These are phyloP conservation scores for Hortiboletus campestris DNA, from an alignment of 768 basidiomycete species.

Conservation along the genomic window DNA sequence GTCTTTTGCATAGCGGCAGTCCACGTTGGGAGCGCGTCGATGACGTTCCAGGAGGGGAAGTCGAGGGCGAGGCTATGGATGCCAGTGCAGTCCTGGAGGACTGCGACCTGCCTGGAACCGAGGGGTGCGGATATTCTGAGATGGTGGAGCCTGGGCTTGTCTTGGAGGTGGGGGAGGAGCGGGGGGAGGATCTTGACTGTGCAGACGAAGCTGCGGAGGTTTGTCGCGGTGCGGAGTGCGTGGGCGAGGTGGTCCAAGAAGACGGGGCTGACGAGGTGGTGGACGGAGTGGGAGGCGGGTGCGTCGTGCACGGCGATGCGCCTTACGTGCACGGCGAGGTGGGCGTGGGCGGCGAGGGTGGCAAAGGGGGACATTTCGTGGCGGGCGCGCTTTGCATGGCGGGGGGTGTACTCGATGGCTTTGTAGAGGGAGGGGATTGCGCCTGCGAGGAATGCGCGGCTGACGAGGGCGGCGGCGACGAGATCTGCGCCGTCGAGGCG, in stretches of 20 bases:
- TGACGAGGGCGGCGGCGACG: slow-evolving; percentile 60
- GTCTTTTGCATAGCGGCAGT: slow-evolving; percentile 39
- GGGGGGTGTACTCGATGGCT: slow-evolving; percentile 50
- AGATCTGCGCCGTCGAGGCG: slow-evolving; percentile 54
- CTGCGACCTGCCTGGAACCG: slow-evolving; percentile 47
- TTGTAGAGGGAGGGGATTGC: slow-evolving; percentile 64
- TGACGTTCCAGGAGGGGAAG: slow-evolving; percentile 58
- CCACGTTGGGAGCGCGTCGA: slow-evolving; percentile 63
- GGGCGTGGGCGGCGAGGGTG: slow-evolving; percentile 49
- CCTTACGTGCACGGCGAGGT: slow-evolving; percentile 57
- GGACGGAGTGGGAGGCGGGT: slow-evolving; percentile 39
- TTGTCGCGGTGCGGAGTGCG: slow-evolving; percentile 48
- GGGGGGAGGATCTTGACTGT: slow-evolving; percentile 45
- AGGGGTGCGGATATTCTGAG: slow-evolving; percentile 54
- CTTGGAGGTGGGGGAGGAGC: slow-evolving; percentile 46
- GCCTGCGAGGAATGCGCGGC: slow-evolving; percentile 60
- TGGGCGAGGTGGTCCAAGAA: slow-evolving; percentile 55
- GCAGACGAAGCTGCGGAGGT: slow-evolving; percentile 58
- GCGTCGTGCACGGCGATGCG: slow-evolving; percentile 54
- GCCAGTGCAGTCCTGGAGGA: slow-evolving; percentile 39
- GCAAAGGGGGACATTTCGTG: slow-evolving; percentile 61
- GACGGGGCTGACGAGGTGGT: slow-evolving; percentile 31
- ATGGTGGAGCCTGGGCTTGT: slow-evolving; percentile 43
- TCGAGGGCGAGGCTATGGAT: slow-evolving; percentile 54
- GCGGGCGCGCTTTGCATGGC: slow-evolving; percentile 53